Conservation (phyloP, 2,329 filamentous ascomycete genomes). For the Fusarium devonianum region DNA sequence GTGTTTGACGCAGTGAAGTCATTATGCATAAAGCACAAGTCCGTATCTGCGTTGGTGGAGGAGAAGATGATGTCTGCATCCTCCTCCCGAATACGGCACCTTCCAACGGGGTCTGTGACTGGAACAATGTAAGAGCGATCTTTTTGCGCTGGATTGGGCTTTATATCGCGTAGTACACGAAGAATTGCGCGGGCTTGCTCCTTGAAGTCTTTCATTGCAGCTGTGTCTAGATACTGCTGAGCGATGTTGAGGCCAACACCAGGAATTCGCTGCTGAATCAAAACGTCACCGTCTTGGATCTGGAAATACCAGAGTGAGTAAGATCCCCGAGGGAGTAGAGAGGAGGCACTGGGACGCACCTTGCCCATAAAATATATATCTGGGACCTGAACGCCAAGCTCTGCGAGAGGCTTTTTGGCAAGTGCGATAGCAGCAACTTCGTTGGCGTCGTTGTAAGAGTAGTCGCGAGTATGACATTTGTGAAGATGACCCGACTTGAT, state of each 20-base stretch:
- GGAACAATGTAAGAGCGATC: constrained; percentile 54
- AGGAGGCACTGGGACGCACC: constrained; percentile 34
- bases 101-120: constrained; percentile 70
- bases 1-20: constrained; percentile 48
- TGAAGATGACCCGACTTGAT: constrained; percentile 50
- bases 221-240: constrained; percentile 46
- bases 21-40: constrained; percentile 50
- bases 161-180: constrained; percentile 39
- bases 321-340: background rate
- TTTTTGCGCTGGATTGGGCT: constrained; percentile 22
- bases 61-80: constrained; percentile 47
- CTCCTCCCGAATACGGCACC: constrained; percentile 39
- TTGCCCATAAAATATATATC: constrained; percentile 50
- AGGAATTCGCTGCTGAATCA: constrained; percentile 50
- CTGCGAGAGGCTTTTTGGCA: constrained; percentile 40
- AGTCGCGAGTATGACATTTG: constrained; percentile 38
- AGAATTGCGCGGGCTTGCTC: constrained; percentile 46
- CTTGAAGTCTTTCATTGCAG: constrained; percentile 46
- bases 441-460: constrained; percentile 52
- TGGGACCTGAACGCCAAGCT: constrained; percentile 43
- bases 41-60: constrained; percentile 25
- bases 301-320: constrained; percentile 23
- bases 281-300: constrained; percentile 47
- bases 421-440: constrained; percentile 47
- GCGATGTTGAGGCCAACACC: constrained; percentile 48